Evolutionary conservation across 2,329 filamentous ascomycete species (phyloP), one percentile per base, ranked within the genome.

Genomic region (Aotearoamyces nothofagi): DNA sequence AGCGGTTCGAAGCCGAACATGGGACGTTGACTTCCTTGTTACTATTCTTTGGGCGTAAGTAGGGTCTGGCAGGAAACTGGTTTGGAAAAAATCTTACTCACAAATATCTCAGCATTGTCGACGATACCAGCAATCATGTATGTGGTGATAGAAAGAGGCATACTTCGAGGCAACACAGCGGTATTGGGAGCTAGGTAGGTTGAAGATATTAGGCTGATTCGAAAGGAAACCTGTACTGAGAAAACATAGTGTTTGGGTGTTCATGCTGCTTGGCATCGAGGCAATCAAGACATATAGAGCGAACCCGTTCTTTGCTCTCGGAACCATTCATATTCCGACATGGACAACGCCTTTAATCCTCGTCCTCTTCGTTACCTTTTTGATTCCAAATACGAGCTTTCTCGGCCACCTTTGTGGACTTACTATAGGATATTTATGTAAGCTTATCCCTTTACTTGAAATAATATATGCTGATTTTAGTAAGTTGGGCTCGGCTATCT

Each of bases 1-100:
- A 94, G 55, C 71, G 86, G 36, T 98, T 96, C 53, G 90, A 98
- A 58, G 69, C 71, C 37, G 87, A 94, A 52, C 75, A 92, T 53
- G 90, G 90, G 29, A 96, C 87, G 5, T 60, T 96, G 46, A 82
- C 82, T 15, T 78, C 83, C n/a, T 52, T 92, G 38, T 71, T 81
- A 19, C 62, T 96, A 29, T 94, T 96, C 52, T 71, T 90, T 45
- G 90, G 90, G 33, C 86, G 84, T 92, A 63, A 61, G 84, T 67
- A 23, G 35, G 12, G 17, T 8, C 14, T n/a, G 12, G 19, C 33
- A 22, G 37, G 19, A 11, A 20, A 10, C 8, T 15, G 9, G 7
- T 19, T 26, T 25, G n/a, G 17, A 15, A 9, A 15, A 26, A 15
- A 22, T 17, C 14, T 30, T 39, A 39, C 36, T 49, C 46, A 34